Evolutionary conservation across 768 basidiomycete species (phyloP).

Genomic region (Serendipita indica): DNA sequence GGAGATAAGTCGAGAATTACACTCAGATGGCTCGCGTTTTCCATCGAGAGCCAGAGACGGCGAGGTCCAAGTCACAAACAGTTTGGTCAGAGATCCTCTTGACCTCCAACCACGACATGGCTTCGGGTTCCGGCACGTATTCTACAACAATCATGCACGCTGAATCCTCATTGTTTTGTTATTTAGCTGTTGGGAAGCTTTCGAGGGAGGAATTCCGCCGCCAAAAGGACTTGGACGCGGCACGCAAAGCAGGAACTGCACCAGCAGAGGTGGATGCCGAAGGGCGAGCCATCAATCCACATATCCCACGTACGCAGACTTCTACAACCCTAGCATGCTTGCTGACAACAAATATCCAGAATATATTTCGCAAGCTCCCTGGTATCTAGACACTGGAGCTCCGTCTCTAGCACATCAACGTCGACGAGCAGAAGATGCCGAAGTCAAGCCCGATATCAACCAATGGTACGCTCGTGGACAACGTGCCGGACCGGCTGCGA

Average conservation of each 20-base stretch:
- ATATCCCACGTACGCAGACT: constrained; percentile 78
- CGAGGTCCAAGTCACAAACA: constrained; percentile 5
- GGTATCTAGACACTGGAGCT: constrained; percentile 92
- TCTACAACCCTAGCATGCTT: background rate
- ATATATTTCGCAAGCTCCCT: constrained; percentile 97
- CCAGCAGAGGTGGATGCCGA: constrained; percentile 91
- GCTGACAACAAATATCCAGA: constrained; percentile 33
- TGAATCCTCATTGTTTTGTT: background rate
- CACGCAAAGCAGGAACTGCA: constrained; percentile 95
- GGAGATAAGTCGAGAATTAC: constrained; percentile 79
- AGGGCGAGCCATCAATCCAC: constrained; percentile 92
- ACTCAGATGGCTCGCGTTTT: constrained; percentile 50
- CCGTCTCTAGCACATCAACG: constrained; percentile 93
- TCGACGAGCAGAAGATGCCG: constrained; percentile 46
- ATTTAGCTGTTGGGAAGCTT: constrained; percentile 51
- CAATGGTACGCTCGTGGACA: constrained; percentile 84
- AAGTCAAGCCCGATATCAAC: constrained; percentile 45
- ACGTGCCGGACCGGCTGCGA: constrained; percentile 77
- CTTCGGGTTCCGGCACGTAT: background rate
- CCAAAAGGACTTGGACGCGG: constrained; percentile 94
- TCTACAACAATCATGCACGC: background rate
- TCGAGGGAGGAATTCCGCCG: constrained; percentile 90
- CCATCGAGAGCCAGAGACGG: constrained; percentile 23
- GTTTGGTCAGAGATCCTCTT: background rate
- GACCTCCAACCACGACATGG: background rate